Percentiles rank a stretch among this genome's conserved stretches.
Evolutionary conservation across 371 early-diverging fungal genomes (phyloP).

Genomic region (Umbelopsis sp.): DNA sequence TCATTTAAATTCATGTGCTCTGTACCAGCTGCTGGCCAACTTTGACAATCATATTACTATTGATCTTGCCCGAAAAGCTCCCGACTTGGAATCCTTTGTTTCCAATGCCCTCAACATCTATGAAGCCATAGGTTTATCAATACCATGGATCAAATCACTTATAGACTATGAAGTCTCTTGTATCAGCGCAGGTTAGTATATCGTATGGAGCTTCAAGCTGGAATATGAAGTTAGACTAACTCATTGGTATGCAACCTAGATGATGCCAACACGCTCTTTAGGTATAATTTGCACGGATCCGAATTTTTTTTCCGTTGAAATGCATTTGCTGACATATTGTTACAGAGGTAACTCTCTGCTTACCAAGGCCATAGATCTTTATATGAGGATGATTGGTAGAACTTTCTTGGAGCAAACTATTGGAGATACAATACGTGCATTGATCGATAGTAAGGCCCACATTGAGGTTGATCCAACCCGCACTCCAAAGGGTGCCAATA

Average conservation of each 20-base stretch:
- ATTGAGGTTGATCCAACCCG: conserved; percentile 38
- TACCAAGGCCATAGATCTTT: conserved; percentile 81
- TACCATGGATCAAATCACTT: conserved; percentile 61
- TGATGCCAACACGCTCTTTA: conserved; percentile 60
- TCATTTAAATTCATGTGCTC: not conserved
- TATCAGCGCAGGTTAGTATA: conserved; percentile 41
- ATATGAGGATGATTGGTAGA: conserved; percentile 79
- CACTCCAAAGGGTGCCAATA: conserved; percentile 19
- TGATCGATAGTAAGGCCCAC: conserved; percentile 56
- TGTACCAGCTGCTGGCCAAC: conserved; percentile 42
- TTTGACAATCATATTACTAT: conserved; percentile 54
- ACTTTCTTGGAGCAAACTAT: conserved; percentile 74
- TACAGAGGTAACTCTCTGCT: conserved; percentile 76
- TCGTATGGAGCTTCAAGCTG: not conserved
- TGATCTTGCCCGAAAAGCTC: conserved; percentile 43
- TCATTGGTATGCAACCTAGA: conserved; percentile 25
- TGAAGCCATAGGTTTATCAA: conserved; percentile 45
- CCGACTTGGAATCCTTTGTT: conserved; percentile 61
- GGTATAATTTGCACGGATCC: conserved; percentile 16
- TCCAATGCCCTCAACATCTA: conserved; percentile 59
- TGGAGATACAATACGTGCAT: conserved; percentile 60
- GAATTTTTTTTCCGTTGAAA: too few relatives aligned
- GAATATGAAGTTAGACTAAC: not conserved
- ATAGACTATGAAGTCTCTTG: conserved; percentile 65
- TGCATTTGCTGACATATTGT: conserved; percentile 8